Evolutionary conservation across 495 filamentous ascomycete genomes (phyloP).

Genomic region (Podospora sp.): DNA sequence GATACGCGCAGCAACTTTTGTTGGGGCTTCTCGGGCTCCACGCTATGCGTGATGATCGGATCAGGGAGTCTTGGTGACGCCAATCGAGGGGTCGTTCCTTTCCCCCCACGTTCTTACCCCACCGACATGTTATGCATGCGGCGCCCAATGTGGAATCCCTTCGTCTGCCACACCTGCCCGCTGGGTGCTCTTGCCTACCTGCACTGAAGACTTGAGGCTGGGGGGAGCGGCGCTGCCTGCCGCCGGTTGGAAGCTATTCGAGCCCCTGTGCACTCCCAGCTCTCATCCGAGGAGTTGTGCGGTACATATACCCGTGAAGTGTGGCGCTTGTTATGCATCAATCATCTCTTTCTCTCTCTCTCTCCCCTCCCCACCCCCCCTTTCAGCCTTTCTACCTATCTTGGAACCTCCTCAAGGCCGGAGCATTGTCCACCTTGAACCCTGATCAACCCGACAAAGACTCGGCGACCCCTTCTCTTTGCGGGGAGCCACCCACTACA

Average conservation of each 20-base stretch:
- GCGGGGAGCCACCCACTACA: background rate
- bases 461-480: slow-evolving; percentile 7
- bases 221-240: background rate
- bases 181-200: background rate
- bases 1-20: background rate
- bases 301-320: background rate
- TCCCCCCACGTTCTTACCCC: slow-evolving; percentile 25
- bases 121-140: slow-evolving; percentile 18
- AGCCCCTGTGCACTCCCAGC: background rate
- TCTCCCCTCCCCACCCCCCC: background rate
- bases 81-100: background rate
- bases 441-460: background rate
- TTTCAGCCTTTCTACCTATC: background rate
- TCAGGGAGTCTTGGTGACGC: background rate
- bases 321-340: background rate
- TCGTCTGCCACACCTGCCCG: background rate
- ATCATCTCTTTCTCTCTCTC: background rate
- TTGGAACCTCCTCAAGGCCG: background rate
- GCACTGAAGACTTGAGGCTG: background rate
- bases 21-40: background rate
- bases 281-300: background rate
- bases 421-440: background rate
- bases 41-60: background rate
- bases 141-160: slow-evolving; percentile 21
- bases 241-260: background rate